These are phyloP conservation scores for Plasmodium adleri DNA, from an alignment of 169 alveolate genomes.

Conservation along the genomic window DNA sequence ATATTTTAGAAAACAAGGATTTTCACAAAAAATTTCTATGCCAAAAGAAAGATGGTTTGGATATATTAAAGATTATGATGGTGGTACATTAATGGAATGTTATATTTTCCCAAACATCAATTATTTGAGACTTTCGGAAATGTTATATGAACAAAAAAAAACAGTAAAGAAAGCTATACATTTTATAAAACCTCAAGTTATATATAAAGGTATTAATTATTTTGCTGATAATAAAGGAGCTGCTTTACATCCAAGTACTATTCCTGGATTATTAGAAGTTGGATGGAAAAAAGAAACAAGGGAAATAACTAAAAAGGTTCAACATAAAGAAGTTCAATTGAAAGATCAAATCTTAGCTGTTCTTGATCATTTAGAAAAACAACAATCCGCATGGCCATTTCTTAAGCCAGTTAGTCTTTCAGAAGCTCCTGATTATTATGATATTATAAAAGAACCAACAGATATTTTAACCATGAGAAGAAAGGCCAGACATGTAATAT, in stretches of 20 bases:
- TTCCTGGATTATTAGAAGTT: conserved; percentile 95
- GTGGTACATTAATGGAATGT: conserved; percentile 99
- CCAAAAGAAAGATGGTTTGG: conserved; percentile 98
- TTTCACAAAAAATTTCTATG: conserved; percentile 95
- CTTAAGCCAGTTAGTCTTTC: conserved; percentile 96
- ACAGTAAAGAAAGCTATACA: conserved; percentile 89
- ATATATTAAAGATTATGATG: conserved; percentile 98
- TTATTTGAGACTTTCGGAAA: conserved; percentile 92
- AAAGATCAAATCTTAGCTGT: conserved; percentile 89
- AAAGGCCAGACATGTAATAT: conserved; percentile 85
- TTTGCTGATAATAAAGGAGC: conserved; percentile 79
- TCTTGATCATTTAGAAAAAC: conserved; percentile 86
- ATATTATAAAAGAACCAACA: conserved; percentile 96
- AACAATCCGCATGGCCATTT: conserved; percentile 95
- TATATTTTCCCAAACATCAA: conserved; percentile 94
- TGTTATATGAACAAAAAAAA: conserved; percentile 93
- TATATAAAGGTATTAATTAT: conserved; percentile 89
- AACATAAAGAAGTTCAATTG: conserved; percentile 79
- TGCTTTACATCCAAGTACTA: conserved; percentile 84
- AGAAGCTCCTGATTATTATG: conserved; percentile 98
- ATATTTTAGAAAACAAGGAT: conserved; percentile 98
- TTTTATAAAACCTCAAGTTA: conserved; percentile 85
- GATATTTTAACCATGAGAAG: conserved; percentile 95
- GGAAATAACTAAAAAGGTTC: conserved; percentile 56
- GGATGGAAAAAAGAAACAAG: conserved; percentile 91